phyloP scores from a whole-genome alignment of 208 protist genomes.

The Acanthamoeba sp. region DNA sequence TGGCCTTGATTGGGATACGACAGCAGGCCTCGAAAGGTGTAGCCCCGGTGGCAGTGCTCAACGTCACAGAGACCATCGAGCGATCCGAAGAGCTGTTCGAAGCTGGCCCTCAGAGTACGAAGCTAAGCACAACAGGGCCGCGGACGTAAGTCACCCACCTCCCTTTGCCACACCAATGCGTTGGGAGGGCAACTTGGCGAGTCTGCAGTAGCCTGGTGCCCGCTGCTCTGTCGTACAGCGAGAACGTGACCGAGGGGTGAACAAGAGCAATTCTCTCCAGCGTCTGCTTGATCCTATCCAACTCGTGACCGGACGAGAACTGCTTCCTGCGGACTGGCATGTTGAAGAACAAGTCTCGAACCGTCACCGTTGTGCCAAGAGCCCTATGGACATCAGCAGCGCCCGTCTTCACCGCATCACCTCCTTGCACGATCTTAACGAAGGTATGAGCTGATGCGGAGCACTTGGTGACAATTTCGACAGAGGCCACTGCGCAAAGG shows the following conservation, averaged over 20 bases:
- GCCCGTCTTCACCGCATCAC: neutral
- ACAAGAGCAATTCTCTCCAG: conserved; percentile 12
- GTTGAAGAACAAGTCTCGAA: conserved; percentile 55
- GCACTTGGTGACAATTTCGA: conserved; percentile 13
- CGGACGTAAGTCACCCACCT: neutral
- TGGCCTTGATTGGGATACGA: conserved; percentile 1
- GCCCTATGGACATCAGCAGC: neutral
- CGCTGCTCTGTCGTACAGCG: conserved; percentile 3
- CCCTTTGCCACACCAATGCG: no score
- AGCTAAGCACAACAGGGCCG: neutral
- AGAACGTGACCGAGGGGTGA: neutral
- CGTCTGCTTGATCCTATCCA: conserved; percentile 34
- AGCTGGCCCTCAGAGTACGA: conserved; percentile 46
- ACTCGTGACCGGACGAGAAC: neutral
- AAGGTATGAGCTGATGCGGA: conserved; percentile 10
- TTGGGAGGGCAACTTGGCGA: no score
- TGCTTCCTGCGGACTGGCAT: conserved; percentile 54
- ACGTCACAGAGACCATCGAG: neutral
- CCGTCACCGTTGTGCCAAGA: conserved; percentile 33
- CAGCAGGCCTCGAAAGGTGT: conserved; percentile 12
- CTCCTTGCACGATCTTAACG: neutral
- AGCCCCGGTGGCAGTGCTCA: neutral
- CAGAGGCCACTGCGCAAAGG: neutral
- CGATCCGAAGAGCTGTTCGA: conserved; percentile 40
- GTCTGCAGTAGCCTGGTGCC: conserved; percentile 15